Evolutionary conservation across 371 early-diverging fungal genomes (phyloP), one percentile per base, ranked within the genome.

Genomic region (Coemansia sp.): DNA sequence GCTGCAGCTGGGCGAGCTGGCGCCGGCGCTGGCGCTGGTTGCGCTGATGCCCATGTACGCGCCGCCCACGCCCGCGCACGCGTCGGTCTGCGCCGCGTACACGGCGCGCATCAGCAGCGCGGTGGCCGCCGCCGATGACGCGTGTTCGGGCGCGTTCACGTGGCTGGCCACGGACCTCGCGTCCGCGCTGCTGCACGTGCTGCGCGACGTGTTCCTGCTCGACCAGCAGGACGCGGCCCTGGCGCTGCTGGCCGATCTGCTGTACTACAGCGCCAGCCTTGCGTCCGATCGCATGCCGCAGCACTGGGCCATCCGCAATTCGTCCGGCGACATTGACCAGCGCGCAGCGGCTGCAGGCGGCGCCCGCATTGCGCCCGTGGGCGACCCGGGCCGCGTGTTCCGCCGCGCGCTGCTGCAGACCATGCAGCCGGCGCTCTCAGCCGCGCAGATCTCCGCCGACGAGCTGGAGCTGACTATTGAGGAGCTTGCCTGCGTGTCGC

Each of bases 41-140:
- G 43, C 63, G 5, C 33, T 75, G 14, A 3, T 62, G 34, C 64
- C 67, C 14, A 36, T 53, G 60, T 63, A 75, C 43, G 16, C n/a
- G 31, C 57, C 75, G 18, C 71, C 75, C 3, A 52, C 75, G 6
- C 67, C 67, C 11, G 60, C 65, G 0, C 70, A 60, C 14, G 71
- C 69, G 10, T 66, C 72, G 0, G 58, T 58, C 0, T 46, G 39
- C 11, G 34, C 31, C n/a, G 51, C 55, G 8, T 72, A 66, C 34
- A 8, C 46, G 31, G 24, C 60, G 36, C 67, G 67, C 24, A 32
- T 71, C 4, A 42, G 11, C 8, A 55, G 24, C 47, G 16, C 53
- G 16, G 5, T 52, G 52, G 37, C 69, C 11, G 4, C 3, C 4
- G 24, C 37, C 18, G 34, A 38, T 1, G 29, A 36, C 29, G 34